Percentiles rank a stretch among this genome's conserved stretches.
These are phyloP conservation scores for Datisca glomerata DNA, from an alignment of 306 rosid species.

Conservation along the genomic window DNA sequence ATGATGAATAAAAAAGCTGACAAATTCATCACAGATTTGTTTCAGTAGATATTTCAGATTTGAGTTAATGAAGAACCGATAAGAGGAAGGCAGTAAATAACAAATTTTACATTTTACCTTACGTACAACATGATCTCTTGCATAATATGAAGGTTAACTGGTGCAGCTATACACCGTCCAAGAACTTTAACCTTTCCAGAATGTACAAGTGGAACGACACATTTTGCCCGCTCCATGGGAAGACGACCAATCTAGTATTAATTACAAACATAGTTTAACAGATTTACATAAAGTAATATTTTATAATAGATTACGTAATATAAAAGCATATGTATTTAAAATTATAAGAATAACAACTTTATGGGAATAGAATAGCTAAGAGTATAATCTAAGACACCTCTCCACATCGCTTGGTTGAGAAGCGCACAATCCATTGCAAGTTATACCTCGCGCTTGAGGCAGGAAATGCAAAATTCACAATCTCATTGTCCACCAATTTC, in stretches of 20 bases:
- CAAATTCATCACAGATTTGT: slow-evolving; percentile 1
- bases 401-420: slow-evolving; percentile 68
- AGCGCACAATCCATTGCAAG: slow-evolving; percentile 51
- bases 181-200: slow-evolving; percentile 43
- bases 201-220: slow-evolving; percentile 42
- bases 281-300: too few relatives aligned
- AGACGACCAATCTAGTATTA: slow-evolving; percentile 66
- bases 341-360: background rate
- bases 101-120: slow-evolving; percentile 25
- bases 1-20: slow-evolving; percentile 57
- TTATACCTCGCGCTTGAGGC: slow-evolving; percentile 14
- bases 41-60: background rate
- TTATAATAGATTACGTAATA: too few relatives aligned
- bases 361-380: background rate
- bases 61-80: background rate
- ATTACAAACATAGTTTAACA: background rate
- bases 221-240: slow-evolving; percentile 80
- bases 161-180: slow-evolving; percentile 63
- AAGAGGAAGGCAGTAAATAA: background rate
- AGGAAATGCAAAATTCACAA: slow-evolving; percentile 46
- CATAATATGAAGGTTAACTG: slow-evolving; percentile 42
- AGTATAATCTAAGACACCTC: slow-evolving; percentile 22
- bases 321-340: too few relatives aligned
- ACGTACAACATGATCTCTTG: slow-evolving; percentile 53
- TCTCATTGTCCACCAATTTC: slow-evolving; percentile 64